Base-by-base conservation (phyloP, 2,329 filamentous ascomycete species). In the Pestalotiopsis fici region DNA sequence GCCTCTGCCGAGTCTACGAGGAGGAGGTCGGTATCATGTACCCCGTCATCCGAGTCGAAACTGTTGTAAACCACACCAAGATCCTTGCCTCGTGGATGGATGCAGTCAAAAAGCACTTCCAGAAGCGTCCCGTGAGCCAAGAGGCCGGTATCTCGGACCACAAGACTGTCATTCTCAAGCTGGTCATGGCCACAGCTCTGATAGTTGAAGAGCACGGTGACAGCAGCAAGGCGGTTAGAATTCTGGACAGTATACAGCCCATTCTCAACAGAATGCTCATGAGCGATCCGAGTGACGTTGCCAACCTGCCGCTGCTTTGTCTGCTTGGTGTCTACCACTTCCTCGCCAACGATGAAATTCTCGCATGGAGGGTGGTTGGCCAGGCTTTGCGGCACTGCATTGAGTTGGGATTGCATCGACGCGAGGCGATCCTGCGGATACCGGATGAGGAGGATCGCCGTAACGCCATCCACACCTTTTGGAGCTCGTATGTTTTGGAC, bases 21-120 rank as follows among this genome's bases (percentile, higher is more conserved):
- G 94, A 98, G 73, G 95, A 98, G 77, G 91, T 97, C 74, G 93
- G 93, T 56, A 88, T 95, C 74, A 97, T 97, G 93, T 97, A 97
- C 77, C 95, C 95, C 0, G 88, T 97, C 3, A 79, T 97, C 59
- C 88, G 93, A 71, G 91, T 97, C 43, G 88, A 92, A 55, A 85
- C 86, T 55, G 83, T 97, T 50, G 89, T 93, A 47, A 83, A 84
- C 5, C 92, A 97, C 76, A 90, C 91, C 6, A 90, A 87, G 69
- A 85, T 86, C 68, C 82, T 97, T 1, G 91, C 90, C 66, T 84
- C 87, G 0, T 96, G 93, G 77, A 89, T 96, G 75, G 92, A 94
- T 71, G 76, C 80, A 0, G 73, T 80, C 4, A 79, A 79, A 56
- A 79, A 77, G 59, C 77, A 76, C 35, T 77, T 77, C 9, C 68